Base-by-base conservation (phyloP, 2,329 filamentous ascomycete genomes). In the Aspergillus pseudoviridinutans region DNA sequence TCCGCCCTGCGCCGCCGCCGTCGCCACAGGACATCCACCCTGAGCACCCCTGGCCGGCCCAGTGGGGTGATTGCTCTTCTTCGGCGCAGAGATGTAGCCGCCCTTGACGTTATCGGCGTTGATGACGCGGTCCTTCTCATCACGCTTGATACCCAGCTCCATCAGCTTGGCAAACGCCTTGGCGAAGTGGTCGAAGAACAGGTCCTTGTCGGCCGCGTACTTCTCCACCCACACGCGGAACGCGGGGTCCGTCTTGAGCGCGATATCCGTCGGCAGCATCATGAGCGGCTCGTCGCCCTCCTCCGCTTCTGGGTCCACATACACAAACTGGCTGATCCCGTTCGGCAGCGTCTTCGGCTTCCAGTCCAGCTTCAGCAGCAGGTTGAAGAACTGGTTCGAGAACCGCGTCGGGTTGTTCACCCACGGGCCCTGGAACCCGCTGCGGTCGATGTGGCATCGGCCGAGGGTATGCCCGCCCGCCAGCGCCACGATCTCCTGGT, bases 261-360 rank as follows among this genome's bases (percentile, higher is more conserved):
- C 80, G 65, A 87, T 80, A 67, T 87, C 85, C 2, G 84, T 86
- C 0, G 85, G 85, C 67, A 87, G 67, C 85, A 87, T 87, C 85
- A 87, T 87, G 46, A 87, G 73, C 56, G 82, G 81, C 57, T 81
- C 80, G 49, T 80, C 79, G 42, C 68, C 69, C 63, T 76, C 76
- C 54, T 74, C 73, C 22, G 69, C 66, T 62, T 86, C 82, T 50
- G 84, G 82, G 60, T 86, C 84, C 50, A 80, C 79, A 64, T 84
- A 84, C 49, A 82, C 80, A 68, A 84, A 88, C 72, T 87, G 84
- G 55, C 76, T 72, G 20, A 83, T 67, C 0, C 83, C 83, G 60
- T 80, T 83, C 14, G 71, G 67, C 54, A 85, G 68, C 12, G 75
- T 82, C 69, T 79, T 82, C 58, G 79, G 79, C 68, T 79, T 80